Evolutionary conservation across 495 filamentous ascomycete genomes (phyloP).

Genomic region (Podospora pseudocomata): DNA sequence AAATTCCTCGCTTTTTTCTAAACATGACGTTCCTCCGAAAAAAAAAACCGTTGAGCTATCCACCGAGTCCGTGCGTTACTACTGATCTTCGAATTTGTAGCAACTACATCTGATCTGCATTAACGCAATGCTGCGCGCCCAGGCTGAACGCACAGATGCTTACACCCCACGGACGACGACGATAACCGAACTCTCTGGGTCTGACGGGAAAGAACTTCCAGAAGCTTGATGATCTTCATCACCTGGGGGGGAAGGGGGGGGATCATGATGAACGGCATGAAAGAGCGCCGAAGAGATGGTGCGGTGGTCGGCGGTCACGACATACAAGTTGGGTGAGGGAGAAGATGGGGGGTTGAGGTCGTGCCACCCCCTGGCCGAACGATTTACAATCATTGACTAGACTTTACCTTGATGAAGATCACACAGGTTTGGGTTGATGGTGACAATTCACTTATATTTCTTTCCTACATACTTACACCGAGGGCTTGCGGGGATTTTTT

Average conservation of each 20-base stretch:
- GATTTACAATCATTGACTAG: not conserved
- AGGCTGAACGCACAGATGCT: not conserved
- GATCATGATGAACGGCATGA: conserved; percentile 4
- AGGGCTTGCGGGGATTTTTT: not conserved
- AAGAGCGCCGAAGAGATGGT: conserved; percentile 5
- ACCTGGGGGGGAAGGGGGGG: not conserved
- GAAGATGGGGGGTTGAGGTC: not conserved
- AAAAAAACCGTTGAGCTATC: not conserved
- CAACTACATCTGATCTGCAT: conserved; percentile 1
- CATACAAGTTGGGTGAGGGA: not conserved
- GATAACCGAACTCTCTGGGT: not conserved
- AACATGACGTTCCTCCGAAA: not conserved
- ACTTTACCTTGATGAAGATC: conserved; percentile 3
- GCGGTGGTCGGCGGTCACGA: not conserved
- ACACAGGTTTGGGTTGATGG: conserved; percentile 2
- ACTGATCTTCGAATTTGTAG: conserved; percentile 2
- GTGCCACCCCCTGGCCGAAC: conserved; percentile 7
- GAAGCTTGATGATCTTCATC: conserved; percentile 4
- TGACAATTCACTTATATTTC: not conserved
- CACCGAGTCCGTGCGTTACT: conserved; percentile 2
- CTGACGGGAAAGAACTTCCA: conserved; percentile 4
- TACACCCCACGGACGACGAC: not conserved
- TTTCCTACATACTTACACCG: not conserved
- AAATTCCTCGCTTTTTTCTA: not conserved
- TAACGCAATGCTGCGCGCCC: not conserved